Evolutionary conservation across 495 filamentous ascomycete species (phyloP), one percentile per base, ranked within the genome.

Genomic region (Penicillium ucsense): DNA sequence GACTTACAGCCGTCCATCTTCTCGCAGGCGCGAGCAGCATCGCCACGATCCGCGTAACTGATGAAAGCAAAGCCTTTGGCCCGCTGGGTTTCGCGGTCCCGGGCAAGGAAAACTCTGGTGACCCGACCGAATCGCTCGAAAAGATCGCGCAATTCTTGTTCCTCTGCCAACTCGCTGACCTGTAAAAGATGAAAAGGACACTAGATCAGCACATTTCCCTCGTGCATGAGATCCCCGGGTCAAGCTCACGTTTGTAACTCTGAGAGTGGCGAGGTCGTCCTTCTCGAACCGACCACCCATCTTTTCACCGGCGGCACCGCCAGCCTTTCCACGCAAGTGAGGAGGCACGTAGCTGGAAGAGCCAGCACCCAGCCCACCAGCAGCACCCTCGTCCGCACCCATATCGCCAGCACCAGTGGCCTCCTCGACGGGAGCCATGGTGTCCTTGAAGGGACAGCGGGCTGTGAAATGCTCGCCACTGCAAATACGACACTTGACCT

Each of bases 31-130:
- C 81, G 85, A 48, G 85, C 82, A 46, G 92, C 92, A 69, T 98
- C 94, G 49, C 71, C 66, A 54, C 91, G 78, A 53, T 97, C 92
- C 42, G 82, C 82, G 67, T 89, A 98, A 65, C 86, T 94, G 72
- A 98, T 94, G 65, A 98, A 98, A 11, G 92, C 92, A 60, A 97
- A 98, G 38, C 92, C 92, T 79, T 98, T 98, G 45, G 94, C 92
- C 55, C 88, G 62, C 47, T 86, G 84, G 33, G 94, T 97, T 41
- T 97, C 94, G 63, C 92, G 75, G 69, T 98, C 94, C 74, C 95
- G 95, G 52, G 92, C 92, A 52, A 98, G 67, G 77, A 97, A 98
- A 40, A 98, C 94, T 63, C 90, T 82, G 36, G 89, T 97, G 51
- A 98, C 94, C 56, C 88, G 86, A 57, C 92, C 92, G 67, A 92